These are phyloP conservation scores for Chlamydomonas urium DNA, from an alignment of 139 green algal genomes.

Conservation along the genomic window DNA sequence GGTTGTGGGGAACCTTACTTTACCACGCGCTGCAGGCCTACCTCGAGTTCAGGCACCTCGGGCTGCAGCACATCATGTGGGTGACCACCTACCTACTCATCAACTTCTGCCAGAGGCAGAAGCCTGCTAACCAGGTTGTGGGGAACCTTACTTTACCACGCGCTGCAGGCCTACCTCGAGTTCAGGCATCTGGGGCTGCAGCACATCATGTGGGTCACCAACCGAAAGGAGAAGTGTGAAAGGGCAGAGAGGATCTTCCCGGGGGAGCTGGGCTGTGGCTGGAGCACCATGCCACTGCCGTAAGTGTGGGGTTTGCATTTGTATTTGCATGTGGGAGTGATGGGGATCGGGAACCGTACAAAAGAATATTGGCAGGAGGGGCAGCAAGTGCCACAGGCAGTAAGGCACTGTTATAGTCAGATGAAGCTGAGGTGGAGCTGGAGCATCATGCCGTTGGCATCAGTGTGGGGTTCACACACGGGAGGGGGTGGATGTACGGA, in stretches of 20 bases:
- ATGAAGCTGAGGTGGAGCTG: no score
- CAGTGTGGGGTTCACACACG: no score
- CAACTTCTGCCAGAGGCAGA: no score
- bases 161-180: slow-evolving; percentile 13
- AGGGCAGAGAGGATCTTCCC: not conserved
- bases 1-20: not conserved
- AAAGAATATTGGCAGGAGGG: no score
- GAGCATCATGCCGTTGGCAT: no score
- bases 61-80: not conserved
- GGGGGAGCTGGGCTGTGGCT: slow-evolving; percentile 16
- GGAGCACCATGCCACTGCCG: not conserved
- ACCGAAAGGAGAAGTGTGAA: slow-evolving; percentile 18
- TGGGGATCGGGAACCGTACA: no score
- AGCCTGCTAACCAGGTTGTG: no score
- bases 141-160: not conserved
- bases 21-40: not conserved
- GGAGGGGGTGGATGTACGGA: no score
- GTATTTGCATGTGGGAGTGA: no score
- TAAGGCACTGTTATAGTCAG: no score
- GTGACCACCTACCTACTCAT: not conserved
- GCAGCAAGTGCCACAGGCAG: no score
- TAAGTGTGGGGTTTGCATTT: no score
- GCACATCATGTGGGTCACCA: slow-evolving; percentile 19
- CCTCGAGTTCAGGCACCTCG: not conserved
- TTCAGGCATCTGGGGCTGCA: slow-evolving; percentile 13